Evolutionary conservation across 2,329 filamentous ascomycete species (phyloP), one percentile per base, ranked within the genome.

Genomic region (Lasiodiplodia hormozganensis): DNA sequence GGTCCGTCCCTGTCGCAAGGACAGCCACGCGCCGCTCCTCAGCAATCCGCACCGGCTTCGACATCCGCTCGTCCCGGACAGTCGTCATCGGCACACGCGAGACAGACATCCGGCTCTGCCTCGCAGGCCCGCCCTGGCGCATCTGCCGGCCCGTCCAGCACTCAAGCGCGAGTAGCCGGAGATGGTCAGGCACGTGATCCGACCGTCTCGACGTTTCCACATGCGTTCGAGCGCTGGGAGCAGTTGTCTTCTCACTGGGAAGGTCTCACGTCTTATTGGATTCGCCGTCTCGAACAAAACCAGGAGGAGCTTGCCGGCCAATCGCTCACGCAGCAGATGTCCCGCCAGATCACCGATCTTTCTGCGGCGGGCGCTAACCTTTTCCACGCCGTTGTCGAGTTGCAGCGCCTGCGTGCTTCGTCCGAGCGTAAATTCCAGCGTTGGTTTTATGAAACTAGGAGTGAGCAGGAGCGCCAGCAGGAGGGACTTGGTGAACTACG

Each of bases 221-320:
- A 98, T 80, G 96, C 96, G 0, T 99, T 99, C 75, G 95, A 99
- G 80, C 88, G 96, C 70, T 99, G 96, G 96, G 96, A 99, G 78
- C 95, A 93, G 0, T 82, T 99, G 2, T 99, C 96, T 0, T 96
- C 96, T 6, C 95, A 98, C 74, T 99, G 96, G 96, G 96, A 99
- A 79, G 96, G 96, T 4, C 85, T 99, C 69, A 98, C 96, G 0
- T 95, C 93, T 69, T 98, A 97, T 81, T 99, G 96, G 95, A 96
- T 99, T 72, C 91, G 93, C 57, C 90, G 94, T 73, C 85, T 99
- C 8, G 93, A 99, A 80, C 90, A 96, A 77, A 97, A 97, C 76
- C 91, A 92, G 34, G 90, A 94, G 66, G 94, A 97, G 72, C 87
- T 97, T 49, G 90, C 91, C 71, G 86, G 90, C 14, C 92, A 96